Percentiles rank a stretch among this genome's conserved stretches.
Evolutionary conservation across 2,329 filamentous ascomycete genomes (phyloP).

Genomic region (Atkinsonella texensis): DNA sequence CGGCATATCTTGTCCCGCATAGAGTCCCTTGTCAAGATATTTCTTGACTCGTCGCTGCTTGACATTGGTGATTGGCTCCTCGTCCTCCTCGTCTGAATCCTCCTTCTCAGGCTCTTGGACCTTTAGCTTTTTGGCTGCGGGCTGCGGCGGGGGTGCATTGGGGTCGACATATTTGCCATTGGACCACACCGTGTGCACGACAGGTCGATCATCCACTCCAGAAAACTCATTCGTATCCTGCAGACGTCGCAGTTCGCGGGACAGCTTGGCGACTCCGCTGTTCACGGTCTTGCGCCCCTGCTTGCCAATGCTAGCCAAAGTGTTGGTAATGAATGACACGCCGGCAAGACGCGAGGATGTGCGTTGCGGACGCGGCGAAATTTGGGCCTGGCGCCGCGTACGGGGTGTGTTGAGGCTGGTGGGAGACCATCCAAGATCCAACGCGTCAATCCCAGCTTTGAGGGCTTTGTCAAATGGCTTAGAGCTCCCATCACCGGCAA

Average conservation of each 20-base stretch:
- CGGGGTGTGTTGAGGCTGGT: constrained; percentile 24
- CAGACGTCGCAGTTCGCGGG: constrained; percentile 47
- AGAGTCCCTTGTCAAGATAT: constrained; percentile 74
- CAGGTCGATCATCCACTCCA: constrained; percentile 44
- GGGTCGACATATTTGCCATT: constrained; percentile 50
- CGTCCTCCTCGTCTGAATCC: constrained; percentile 9
- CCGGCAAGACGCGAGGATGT: constrained; percentile 26
- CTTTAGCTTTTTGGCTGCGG: constrained; percentile 24
- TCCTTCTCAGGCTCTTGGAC: constrained; percentile 9
- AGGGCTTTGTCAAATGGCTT: constrained; percentile 6
- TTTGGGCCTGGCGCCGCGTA: constrained; percentile 20
- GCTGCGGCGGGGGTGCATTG: constrained; percentile 27
- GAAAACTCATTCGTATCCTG: constrained; percentile 52
- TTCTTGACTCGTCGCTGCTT: constrained; percentile 50
- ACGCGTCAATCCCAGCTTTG: constrained; percentile 27
- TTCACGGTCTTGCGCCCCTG: constrained; percentile 43
- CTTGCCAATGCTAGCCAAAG: constrained; percentile 46
- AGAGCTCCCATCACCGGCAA: constrained; percentile 10
- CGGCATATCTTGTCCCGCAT: constrained; percentile 63
- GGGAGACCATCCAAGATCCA: constrained; percentile 32
- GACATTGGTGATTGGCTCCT: constrained; percentile 16
- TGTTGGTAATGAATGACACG: constrained; percentile 32
- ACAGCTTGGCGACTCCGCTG: constrained; percentile 32
- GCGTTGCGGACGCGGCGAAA: constrained; percentile 24
- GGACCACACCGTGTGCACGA: constrained; percentile 49